Evolutionary conservation across 2,329 filamentous ascomycete genomes (phyloP), one percentile per base, ranked within the genome.

Genomic region (Acephala macrosclerotiorum): DNA sequence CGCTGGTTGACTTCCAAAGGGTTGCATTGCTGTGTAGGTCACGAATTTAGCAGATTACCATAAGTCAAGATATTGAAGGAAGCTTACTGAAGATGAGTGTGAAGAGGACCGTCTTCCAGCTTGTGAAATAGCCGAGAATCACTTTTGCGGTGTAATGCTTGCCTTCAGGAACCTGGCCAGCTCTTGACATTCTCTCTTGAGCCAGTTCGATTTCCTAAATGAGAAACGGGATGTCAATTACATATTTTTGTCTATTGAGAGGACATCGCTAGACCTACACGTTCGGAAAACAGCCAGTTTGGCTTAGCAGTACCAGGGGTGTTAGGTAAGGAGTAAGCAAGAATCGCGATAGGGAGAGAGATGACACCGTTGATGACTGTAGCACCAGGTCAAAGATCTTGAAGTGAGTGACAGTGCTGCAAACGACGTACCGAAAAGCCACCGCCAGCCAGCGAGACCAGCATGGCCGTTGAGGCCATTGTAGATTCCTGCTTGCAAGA

Each of bases 291-390:
- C 22, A 66, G 16, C 67, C 64, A 66, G 49, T 63, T 84, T 1
- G 83, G 80, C 35, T 78, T 79, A 0, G 80, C 80, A 45, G 82
- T 85, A 51, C 84, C 81, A 0, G 79, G 80, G 0, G 77, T 79
- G 58, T 81, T 77, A 7, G 79, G 78, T 61, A 80, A 79, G 60
- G 82, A 58, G 69, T 82, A 82, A 33, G 84, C 84, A 66, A 84
- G 86, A 2, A 85, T 38, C 1, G 84, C 84, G 2, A 87, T 77
- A 0, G 85, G 84, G 1, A 87, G 60, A 4, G 84, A 86, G 63
- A 87, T 83, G 33, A 86, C 74, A 3, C 83, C 83, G 67, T 86
- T 84, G 58, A 84, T 79, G 51, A 78, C 73, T 67, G 20, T 49
- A 57, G 20, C 3, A 40, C 26, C 14, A 35, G 35, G 29, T 18